Base-by-base conservation (phyloP, 2,329 filamentous ascomycete species). In the Venturiaceae sp. region DNA sequence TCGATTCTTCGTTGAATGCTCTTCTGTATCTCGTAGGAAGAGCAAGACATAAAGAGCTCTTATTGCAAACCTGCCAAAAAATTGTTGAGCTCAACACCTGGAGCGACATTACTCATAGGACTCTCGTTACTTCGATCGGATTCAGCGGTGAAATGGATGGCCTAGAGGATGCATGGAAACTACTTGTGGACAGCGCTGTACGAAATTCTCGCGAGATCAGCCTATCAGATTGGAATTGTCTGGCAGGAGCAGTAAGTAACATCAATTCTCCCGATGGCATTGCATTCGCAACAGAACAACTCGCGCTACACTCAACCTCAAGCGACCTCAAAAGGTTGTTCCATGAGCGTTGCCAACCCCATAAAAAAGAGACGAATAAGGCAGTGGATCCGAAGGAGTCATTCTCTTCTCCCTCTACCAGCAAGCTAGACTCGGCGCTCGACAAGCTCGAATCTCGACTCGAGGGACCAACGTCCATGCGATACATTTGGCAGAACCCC, bases 151-250 rank as follows among this genome's bases (percentile, higher is more conserved):
- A 70, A 33, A 61, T 57, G 21, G 58, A 64, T 0, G 33, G 68
- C 14, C 61, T 73, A 30, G 63, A 69, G 53, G 56, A 66, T n/a
- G 60, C 63, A n/a, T 72, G 71, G 71, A 58, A 60, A 2, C 55
- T 54, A 4, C 61, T 71, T 32, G 66, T 66, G 21, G 60, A 60
- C 7, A 39, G 53, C 16, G 65, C 67, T 13, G 64, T 68, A 52
- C 52, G 46, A 2, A 61, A 68, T 21, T 65, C 66, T 47, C 50
- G 52, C 16, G 61, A 62, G 32, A 63, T 71, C 26, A 50, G 59
- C 3, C 60, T 64, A 33, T 60, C 61, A 39, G 70, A 72, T 60
- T 73, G 71, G 71, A 59, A 66, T 4, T 65, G 66, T 9, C 61
- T 73, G 47, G 66, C 66, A 21, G 66, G 63, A 60, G 70, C 70